Conservation (phyloP, 805 yeast species). For the Yarrowia sp. region DNA sequence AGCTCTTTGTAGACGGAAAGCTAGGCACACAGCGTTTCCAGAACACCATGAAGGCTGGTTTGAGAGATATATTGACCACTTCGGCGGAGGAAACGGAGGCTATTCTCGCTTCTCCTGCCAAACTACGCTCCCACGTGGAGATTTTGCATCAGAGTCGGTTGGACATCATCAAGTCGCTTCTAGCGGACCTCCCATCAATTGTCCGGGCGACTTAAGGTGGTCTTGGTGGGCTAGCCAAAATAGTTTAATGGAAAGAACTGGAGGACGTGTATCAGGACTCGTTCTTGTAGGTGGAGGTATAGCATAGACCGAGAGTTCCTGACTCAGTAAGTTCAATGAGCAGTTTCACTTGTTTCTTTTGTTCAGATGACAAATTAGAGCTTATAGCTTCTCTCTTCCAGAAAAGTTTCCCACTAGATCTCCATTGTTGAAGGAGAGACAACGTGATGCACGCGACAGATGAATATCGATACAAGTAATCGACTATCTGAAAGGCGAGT, state of each 20-base stretch:
- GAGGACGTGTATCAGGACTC: no score
- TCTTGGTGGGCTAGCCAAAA: neutral
- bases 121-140: conserved; percentile 18
- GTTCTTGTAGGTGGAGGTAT: no score
- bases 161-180: conserved; percentile 10
- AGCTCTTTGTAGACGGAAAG: conserved; percentile 31
- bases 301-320: no score
- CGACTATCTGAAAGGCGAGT: no score
- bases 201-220: conserved; percentile 30
- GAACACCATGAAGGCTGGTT: conserved; percentile 17
- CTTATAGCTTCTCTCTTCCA: neutral
- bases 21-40: conserved; percentile 33
- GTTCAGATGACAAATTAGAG: neutral
- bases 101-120: neutral
- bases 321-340: neutral
- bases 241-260: neutral
- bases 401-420: neutral
- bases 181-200: conserved; percentile 18
- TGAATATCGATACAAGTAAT: no score
- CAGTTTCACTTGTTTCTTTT: neutral
- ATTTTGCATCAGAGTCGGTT: conserved; percentile 29
- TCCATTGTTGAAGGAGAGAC: neutral
- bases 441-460: no score
- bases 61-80: conserved; percentile 26
- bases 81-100: conserved; percentile 13